Evolutionary conservation across 352 stramenopile genomes (phyloP).

Genomic region (Phytophthora quininea): DNA sequence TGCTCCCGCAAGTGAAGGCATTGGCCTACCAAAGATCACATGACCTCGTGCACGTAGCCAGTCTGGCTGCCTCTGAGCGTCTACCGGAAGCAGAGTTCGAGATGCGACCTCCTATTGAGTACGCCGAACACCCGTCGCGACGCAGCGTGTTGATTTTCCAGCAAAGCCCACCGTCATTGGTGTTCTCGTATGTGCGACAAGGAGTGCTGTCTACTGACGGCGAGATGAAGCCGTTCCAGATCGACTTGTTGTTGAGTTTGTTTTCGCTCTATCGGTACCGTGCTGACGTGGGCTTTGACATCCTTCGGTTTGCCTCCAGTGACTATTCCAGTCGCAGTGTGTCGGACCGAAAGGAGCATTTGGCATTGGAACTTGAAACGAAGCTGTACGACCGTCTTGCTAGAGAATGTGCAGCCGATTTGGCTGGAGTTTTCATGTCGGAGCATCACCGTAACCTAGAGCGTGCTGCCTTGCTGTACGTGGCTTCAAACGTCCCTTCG

Average conservation of each 20-base stretch:
- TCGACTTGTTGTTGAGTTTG: slow-evolving; percentile 81
- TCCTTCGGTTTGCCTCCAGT: slow-evolving; percentile 39
- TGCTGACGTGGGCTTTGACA: slow-evolving; percentile 72
- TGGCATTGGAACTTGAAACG: slow-evolving; percentile 75
- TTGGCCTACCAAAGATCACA: slow-evolving; percentile 21
- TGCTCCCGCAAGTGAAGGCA: slow-evolving; percentile 51
- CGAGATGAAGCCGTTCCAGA: slow-evolving; percentile 49
- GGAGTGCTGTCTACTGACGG: slow-evolving; percentile 35
- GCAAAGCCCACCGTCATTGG: slow-evolving; percentile 76
- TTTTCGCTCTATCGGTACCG: slow-evolving; percentile 88
- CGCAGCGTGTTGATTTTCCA: slow-evolving; percentile 69
- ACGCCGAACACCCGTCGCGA: slow-evolving; percentile 8
- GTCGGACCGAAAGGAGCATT: slow-evolving; percentile 48
- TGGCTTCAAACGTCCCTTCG: slow-evolving; percentile 68
- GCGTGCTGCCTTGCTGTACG: slow-evolving; percentile 69
- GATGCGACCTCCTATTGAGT: slow-evolving; percentile 34
- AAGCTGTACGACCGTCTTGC: slow-evolving; percentile 79
- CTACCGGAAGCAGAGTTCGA: slow-evolving; percentile 69
- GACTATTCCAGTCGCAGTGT: slow-evolving; percentile 28
- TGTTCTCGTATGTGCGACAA: slow-evolving; percentile 69
- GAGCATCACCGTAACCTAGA: slow-evolving; percentile 59
- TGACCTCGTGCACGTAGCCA: slow-evolving; percentile 51
- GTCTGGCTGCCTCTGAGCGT: slow-evolving; percentile 46
- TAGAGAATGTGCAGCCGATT: slow-evolving; percentile 62
- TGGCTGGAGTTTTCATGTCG: slow-evolving; percentile 69